Conservation (phyloP, 192 early-diverging fungal genomes). For the Backusella circina region DNA sequence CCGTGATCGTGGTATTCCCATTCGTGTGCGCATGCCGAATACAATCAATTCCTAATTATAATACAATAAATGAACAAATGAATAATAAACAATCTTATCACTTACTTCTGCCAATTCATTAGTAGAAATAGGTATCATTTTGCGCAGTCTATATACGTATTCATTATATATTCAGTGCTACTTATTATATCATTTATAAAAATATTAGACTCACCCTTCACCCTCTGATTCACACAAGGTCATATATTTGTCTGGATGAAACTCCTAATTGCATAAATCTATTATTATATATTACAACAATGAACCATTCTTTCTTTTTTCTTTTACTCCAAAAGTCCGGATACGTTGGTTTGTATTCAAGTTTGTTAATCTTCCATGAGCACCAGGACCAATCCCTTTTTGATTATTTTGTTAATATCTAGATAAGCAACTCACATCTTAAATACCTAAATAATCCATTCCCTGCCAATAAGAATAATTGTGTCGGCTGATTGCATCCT, state of each 20-base stretch:
- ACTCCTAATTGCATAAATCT: slow-evolving; percentile 35
- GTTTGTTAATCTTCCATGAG: slow-evolving; percentile 47
- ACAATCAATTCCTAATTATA: slow-evolving; percentile 39
- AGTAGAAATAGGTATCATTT: slow-evolving; percentile 5
- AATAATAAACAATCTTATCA: neutral
- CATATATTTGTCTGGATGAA: slow-evolving; percentile 53
- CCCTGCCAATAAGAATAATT: slow-evolving; percentile 56
- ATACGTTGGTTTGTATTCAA: slow-evolving; percentile 9
- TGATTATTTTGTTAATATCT: no score
- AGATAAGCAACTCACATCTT: neutral
- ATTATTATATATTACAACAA: neutral
- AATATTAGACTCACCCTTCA: slow-evolving; percentile 35
- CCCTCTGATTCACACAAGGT: slow-evolving; percentile 37
- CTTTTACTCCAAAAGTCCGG: slow-evolving; percentile 45
- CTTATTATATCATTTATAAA: neutral
- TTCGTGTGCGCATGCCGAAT: slow-evolving; percentile 47
- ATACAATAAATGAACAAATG: neutral
- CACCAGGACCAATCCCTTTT: slow-evolving; percentile 51
- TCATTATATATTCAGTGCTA: no score
- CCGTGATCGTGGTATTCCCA: slow-evolving; percentile 34
- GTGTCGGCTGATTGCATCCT: slow-evolving; percentile 41
- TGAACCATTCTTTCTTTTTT: neutral
- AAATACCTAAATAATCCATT: slow-evolving; percentile 52
- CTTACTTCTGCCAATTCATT: slow-evolving; percentile 25
- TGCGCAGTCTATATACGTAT: slow-evolving; percentile 7